Conservation (phyloP, 106 monocot species). For the Dendrobium officinale region DNA sequence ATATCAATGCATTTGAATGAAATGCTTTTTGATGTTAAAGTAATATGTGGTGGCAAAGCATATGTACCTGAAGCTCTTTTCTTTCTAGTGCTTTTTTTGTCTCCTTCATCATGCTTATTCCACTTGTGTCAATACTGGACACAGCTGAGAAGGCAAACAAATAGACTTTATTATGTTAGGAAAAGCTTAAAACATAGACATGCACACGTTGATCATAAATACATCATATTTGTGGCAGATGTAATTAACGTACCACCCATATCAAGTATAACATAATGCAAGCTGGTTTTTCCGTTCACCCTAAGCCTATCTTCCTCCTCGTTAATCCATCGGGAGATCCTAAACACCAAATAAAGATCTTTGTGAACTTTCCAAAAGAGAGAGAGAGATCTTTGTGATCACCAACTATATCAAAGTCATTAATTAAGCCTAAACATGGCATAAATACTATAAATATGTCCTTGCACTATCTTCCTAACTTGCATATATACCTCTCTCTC, state of each 20-base stretch:
- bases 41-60: not conserved
- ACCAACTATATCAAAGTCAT: no score
- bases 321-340: constrained; percentile 81
- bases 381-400: not conserved
- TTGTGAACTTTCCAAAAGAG: not conserved
- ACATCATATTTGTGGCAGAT: not conserved
- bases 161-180: not conserved
- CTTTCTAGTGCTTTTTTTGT: constrained; percentile 48
- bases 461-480: not conserved
- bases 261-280: constrained; percentile 78
- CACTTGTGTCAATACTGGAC: constrained; percentile 86
- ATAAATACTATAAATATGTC: no score
- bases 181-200: not conserved
- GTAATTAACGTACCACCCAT: constrained; percentile 71
- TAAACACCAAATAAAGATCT: constrained; percentile 8
- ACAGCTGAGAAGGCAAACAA: constrained; percentile 42
- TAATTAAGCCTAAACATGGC: no score
- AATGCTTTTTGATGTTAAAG: not conserved
- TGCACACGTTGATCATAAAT: not conserved
- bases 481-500: constrained; percentile 56
- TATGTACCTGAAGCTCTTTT: constrained; percentile 53
- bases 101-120: constrained; percentile 87
- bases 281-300: constrained; percentile 26
- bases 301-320: constrained; percentile 61
- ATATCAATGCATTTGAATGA: no score